These are phyloP conservation scores for Aspergillus fijiensis DNA, from an alignment of 2,329 filamentous ascomycete genomes.

Conservation along the genomic window DNA sequence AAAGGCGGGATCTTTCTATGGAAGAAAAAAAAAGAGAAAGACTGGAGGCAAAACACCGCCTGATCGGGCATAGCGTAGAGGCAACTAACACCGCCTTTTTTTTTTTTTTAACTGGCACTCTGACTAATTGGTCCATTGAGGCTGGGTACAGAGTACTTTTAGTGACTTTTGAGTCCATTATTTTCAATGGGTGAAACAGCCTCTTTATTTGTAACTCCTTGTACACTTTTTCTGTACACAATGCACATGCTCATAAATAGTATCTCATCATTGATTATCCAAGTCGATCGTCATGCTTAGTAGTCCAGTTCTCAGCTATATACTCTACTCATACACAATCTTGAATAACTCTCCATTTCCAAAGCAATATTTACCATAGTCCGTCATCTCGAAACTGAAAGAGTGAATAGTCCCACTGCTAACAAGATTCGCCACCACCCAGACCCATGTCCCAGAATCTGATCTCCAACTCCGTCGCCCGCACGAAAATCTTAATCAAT, in stretches of 20 bases:
- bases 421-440: conserved; percentile 26
- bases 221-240: neutral
- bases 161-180: neutral
- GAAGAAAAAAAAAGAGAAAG: conserved; percentile 21
- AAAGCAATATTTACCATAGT: neutral
- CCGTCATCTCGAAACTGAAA: neutral
- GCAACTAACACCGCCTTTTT: neutral
- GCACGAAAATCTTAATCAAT: conserved; percentile 78
- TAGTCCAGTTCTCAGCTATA: neutral
- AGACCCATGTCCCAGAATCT: conserved; percentile 73
- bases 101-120: neutral
- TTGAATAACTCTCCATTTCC: neutral
- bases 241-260: neutral
- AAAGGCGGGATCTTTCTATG: conserved; percentile 25
- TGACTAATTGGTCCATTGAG: neutral
- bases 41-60: conserved; percentile 27
- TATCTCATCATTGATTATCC: neutral
- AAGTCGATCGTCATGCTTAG: no score
- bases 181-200: neutral
- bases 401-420: neutral
- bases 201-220: neutral
- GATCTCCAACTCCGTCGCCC: conserved; percentile 78
- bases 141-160: neutral
- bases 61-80: conserved; percentile 27
- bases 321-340: neutral